Evolutionary conservation across 2,329 filamentous ascomycete genomes (phyloP), one percentile per base, ranked within the genome.

Genomic region (Hansfordia pulvinata): DNA sequence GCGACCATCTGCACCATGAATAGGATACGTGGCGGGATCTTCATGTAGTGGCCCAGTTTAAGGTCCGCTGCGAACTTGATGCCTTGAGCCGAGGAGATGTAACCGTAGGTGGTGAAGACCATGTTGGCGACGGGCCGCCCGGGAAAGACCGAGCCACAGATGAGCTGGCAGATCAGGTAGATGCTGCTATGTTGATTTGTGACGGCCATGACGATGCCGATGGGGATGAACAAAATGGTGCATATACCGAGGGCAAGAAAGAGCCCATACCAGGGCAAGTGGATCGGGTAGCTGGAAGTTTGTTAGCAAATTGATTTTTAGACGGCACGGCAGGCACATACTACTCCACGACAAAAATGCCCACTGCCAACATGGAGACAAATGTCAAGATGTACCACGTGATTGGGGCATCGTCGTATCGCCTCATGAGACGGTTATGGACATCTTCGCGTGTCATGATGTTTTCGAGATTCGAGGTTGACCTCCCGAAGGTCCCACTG

Each of bases 31-130:
- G 80, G 81, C 2, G 81, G 81, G 10, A 88, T 81, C 50, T 86
- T 85, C 78, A 86, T 85, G 52, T 88, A 86, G 44, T 86, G 79
- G 9, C 80, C 84, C 1, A 93, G 67, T 51, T 93, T 93, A 26
- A 93, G 64, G 47, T 93, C 84, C 3, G 80, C 76, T 2, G 81
- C 78, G 46, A 92, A 93, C 46, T 92, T 90, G 49, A 92, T 78
- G 16, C 84, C 84, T 54, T 93, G 84, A 0, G 82, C 80, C 0
- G 80, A 86, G 4, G 80, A 85, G 44, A 90, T 90, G 52, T 90
- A 92, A 34, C 82, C 83, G 47, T 90, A 93, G 0, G 82, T 90
- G 25, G 88, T 82, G 42, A 92, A 93, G 19, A 92, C 81, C 84
- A 92, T 92, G 50, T 92, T 90, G 26, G 83, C 84, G 8, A 92